Percentiles rank a stretch among this genome's conserved stretches.
phyloP scores from a whole-genome alignment of 176 grass and related monocot genomes.

The Stipa capillata region DNA sequence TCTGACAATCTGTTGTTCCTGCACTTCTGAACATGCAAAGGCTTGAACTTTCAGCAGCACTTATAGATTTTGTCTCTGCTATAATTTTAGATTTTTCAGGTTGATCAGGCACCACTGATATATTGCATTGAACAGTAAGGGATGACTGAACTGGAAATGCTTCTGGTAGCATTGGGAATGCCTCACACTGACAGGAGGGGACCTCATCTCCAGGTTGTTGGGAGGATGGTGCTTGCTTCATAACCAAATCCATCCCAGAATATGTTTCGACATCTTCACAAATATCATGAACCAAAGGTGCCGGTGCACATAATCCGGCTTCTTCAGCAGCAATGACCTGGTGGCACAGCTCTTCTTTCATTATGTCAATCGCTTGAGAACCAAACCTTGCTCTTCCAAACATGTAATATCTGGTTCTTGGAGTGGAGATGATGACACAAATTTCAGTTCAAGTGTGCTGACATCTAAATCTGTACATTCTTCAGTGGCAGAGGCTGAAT shows the following conservation, averaged over 20 bases:
- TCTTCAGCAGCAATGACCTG: slow-evolving; percentile 4
- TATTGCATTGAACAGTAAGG: slow-evolving; percentile 6
- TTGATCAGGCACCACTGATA: neutral
- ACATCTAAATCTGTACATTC: slow-evolving; percentile 25
- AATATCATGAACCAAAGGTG: slow-evolving; percentile 4
- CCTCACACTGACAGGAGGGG: neutral
- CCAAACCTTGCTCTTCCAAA: slow-evolving; percentile 90
- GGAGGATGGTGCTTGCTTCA: neutral
- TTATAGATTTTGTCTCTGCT: neutral
- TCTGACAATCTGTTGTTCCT: neutral
- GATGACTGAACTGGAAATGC: neutral
- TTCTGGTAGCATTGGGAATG: neutral
- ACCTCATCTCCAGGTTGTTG: neutral
- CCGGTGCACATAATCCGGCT: neutral
- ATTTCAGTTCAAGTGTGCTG: slow-evolving; percentile 51
- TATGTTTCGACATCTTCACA: slow-evolving; percentile 4
- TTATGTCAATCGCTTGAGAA: slow-evolving; percentile 43
- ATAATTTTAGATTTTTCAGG: neutral
- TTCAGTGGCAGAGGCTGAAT: neutral
- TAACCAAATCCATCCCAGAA: neutral
- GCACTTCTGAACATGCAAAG: slow-evolving; percentile 10
- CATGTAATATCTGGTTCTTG: slow-evolving; percentile 51
- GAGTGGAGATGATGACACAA: slow-evolving; percentile 25
- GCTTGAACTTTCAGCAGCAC: neutral
- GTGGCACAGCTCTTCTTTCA: slow-evolving; percentile 44